phyloP scores from a whole-genome alignment of 768 basidiomycete genomes.

The Boletus vinaceobasis region DNA sequence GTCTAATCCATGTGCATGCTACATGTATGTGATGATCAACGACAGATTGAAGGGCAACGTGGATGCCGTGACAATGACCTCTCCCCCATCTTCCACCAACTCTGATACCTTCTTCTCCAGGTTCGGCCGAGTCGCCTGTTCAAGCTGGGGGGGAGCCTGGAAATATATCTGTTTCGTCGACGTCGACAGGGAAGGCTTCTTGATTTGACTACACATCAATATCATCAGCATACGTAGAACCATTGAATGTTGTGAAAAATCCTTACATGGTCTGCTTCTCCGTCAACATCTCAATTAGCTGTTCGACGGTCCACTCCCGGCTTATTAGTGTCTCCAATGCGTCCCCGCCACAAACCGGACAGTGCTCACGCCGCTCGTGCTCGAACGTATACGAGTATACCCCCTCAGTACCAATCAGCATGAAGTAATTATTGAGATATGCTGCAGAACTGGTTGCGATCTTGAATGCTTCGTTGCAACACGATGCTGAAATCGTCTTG shows the following conservation, averaged over 20 bases:
- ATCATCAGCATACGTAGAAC: background rate
- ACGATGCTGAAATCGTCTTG: conserved; percentile 60
- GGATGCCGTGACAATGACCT: conserved; percentile 84
- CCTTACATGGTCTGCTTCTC: conserved; percentile 89
- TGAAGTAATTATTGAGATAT: conserved; percentile 95
- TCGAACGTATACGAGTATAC: conserved; percentile 98
- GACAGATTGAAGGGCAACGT: conserved; percentile 85
- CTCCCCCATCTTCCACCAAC: conserved; percentile 70
- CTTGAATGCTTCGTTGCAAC: conserved; percentile 99
- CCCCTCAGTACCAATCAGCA: conserved; percentile 95
- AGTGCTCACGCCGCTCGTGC: conserved; percentile 88
- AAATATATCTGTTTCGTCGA: conserved; percentile 80
- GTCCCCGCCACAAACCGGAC: conserved; percentile 96
- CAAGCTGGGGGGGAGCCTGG: conserved; percentile 90
- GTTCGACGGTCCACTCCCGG: conserved; percentile 75
- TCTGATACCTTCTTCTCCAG: conserved; percentile 83
- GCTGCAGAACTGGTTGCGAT: conserved; percentile 94
- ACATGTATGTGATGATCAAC: conserved; percentile 57
- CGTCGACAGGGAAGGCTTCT: conserved; percentile 88
- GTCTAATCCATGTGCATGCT: conserved; percentile 3
- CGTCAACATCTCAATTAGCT: conserved; percentile 80
- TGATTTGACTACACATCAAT: conserved; percentile 73
- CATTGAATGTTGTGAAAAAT: conserved; percentile 10
- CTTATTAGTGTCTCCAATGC: conserved; percentile 69
- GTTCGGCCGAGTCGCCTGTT: conserved; percentile 86